Conservation (phyloP, 1,284 basidiomycete genomes). For the Pterula multifida region DNA sequence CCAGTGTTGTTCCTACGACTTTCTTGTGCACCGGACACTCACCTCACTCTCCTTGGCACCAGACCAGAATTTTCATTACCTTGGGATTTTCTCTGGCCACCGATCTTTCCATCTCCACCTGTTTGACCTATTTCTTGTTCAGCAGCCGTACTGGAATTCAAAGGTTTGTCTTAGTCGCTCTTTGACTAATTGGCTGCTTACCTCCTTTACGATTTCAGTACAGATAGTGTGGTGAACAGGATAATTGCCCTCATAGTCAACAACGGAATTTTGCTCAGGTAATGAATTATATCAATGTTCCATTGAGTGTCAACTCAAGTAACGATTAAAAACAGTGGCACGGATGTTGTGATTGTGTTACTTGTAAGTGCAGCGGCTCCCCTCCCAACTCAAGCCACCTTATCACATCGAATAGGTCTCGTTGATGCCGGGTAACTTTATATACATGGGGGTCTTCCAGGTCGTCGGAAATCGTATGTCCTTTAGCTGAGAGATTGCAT, state of each 20-base stretch:
- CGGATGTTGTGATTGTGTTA: background rate
- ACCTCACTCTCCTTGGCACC: too few species aligned
- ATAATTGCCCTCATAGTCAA: background rate
- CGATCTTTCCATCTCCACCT: background rate
- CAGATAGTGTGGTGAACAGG: background rate
- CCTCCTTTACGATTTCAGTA: background rate
- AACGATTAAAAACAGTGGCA: background rate
- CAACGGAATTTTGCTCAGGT: background rate
- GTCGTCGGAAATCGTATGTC: background rate
- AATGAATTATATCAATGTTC: background rate
- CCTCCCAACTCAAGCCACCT: background rate
- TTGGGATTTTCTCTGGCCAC: background rate
- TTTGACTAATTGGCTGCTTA: background rate
- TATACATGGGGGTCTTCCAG: background rate
- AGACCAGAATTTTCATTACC: background rate
- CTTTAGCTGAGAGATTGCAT: background rate
- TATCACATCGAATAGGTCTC: background rate
- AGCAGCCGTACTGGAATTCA: background rate
- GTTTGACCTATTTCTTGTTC: background rate
- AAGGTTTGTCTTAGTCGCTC: background rate
- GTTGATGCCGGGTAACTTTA: background rate
- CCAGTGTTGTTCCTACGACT: too few species aligned
- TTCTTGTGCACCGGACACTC: too few species aligned
- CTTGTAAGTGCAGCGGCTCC: too few species aligned
- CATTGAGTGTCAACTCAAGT: background rate